These are phyloP conservation scores for Microbotryomycetes sp. DNA, from an alignment of 1,284 basidiomycete genomes.

Conservation along the genomic window DNA sequence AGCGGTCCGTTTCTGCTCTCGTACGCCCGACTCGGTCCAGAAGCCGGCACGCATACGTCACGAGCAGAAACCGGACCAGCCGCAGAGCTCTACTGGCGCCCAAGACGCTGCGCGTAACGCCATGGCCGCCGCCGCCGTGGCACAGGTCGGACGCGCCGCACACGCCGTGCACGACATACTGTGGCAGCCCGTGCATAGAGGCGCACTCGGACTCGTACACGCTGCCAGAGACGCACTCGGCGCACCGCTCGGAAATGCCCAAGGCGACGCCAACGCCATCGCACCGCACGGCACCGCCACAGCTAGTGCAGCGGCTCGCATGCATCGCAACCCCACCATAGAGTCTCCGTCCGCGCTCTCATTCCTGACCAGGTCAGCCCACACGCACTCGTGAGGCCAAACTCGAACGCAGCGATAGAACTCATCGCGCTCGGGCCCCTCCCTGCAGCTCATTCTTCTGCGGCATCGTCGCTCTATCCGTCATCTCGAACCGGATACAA, in stretches of 20 bases:
- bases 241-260: background rate
- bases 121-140: background rate
- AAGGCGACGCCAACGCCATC: too few species aligned
- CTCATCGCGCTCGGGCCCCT: background rate
- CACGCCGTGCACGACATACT: background rate
- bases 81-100: too few species aligned
- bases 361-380: background rate
- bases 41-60: too few species aligned
- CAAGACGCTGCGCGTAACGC: too few species aligned
- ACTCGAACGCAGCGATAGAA: background rate
- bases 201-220: background rate
- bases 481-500: conserved; percentile 25
- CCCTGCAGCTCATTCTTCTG: conserved; percentile 12
- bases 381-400: background rate
- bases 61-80: too few species aligned
- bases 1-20: too few species aligned
- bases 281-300: too few species aligned
- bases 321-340: background rate
- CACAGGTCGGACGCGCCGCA: background rate
- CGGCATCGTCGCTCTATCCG: conserved; percentile 13
- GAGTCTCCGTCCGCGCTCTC: background rate
- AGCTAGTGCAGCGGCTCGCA: background rate
- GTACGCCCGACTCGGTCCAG: too few species aligned
- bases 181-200: background rate
- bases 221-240: background rate